Evolutionary conservation across 75 land plant genomes (phyloP).

Genomic region (Pinus tabuliformis): DNA sequence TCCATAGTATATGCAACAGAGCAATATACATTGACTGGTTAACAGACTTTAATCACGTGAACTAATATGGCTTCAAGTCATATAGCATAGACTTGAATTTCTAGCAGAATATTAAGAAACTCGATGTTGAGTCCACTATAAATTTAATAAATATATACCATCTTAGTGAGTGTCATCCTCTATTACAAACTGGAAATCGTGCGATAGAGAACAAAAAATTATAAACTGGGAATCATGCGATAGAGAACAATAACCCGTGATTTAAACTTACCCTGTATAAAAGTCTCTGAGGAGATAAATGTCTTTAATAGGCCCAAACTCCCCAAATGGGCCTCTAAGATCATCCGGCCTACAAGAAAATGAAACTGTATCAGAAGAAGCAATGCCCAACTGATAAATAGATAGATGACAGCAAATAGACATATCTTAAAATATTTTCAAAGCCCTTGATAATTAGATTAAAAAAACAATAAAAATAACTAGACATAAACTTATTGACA

Average conservation of each 20-base stretch:
- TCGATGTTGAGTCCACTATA: background rate
- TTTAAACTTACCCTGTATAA: conserved; percentile 67
- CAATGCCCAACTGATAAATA: too few relatives aligned
- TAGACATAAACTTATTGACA: too few relatives aligned
- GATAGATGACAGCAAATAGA: too few relatives aligned
- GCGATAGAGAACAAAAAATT: background rate
- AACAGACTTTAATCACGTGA: too few relatives aligned
- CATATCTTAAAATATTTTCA: too few relatives aligned
- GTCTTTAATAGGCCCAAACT: conserved; percentile 88
- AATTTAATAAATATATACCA: background rate
- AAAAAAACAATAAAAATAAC: too few relatives aligned
- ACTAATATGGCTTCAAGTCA: too few relatives aligned
- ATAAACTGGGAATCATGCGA: too few relatives aligned
- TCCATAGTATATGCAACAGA: background rate
- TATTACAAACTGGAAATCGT: background rate
- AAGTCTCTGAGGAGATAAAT: conserved; percentile 89
- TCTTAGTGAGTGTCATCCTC: background rate
- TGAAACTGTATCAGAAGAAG: too few relatives aligned
- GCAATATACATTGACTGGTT: background rate
- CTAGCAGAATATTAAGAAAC: background rate
- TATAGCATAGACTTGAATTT: background rate
- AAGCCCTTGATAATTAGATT: too few relatives aligned
- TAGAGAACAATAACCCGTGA: too few relatives aligned
- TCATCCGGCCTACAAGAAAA: conserved; percentile 63
- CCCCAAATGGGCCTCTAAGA: conserved; percentile 83